Base-by-base conservation (phyloP, 2,329 filamentous ascomycete species). In the Orbilia blumenaviensis region DNA sequence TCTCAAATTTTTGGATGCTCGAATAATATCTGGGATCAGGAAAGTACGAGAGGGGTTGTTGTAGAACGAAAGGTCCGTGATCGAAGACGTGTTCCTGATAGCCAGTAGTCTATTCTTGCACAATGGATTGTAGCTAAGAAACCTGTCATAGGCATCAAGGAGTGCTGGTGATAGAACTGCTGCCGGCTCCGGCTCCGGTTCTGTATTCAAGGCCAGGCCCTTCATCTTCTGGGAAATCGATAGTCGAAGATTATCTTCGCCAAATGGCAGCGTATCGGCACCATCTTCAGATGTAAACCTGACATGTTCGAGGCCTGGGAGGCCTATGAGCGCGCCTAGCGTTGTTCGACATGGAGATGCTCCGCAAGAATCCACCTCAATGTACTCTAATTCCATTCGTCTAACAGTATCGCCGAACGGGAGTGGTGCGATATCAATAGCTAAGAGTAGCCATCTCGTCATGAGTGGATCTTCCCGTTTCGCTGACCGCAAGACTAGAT, bases 401-500 rank as follows among this genome's bases (percentile, higher is more conserved):
- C 29, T 66, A 0, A 74, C 12, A 5, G n/a, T 61, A 32, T 66
- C 52, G 6, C 50, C 41, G 23, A 29, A 66, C 9, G 62, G 61
- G 9, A 74, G 34, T 27, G 68, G 61, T 9, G 52, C 62, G 9
- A 74, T 54, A 42, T 74, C 68, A 32, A 74, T 74, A 7, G 68
- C 68, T 16, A 66, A 23, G 10, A 66, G 42, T 36, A 74, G 27
- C 68, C 68, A 74, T 46, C 61, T 60, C 3, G 68, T 74, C 21
- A 18, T 36, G 0, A 48, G 50, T 7, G 42, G 44, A 0, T 14
- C 41, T 14, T 25, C 18, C 18, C 18, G 14, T 32, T 32, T 50
- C 8, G 42, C 46, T 1, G 66, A 50, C 12, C 16, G 36, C n/a
- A 71, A 2, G 32, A 63, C 29, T 8, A 71, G 21, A 16, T 44